Base-by-base conservation (phyloP, 257 asterid species). In the Solanum gandarillasii region DNA sequence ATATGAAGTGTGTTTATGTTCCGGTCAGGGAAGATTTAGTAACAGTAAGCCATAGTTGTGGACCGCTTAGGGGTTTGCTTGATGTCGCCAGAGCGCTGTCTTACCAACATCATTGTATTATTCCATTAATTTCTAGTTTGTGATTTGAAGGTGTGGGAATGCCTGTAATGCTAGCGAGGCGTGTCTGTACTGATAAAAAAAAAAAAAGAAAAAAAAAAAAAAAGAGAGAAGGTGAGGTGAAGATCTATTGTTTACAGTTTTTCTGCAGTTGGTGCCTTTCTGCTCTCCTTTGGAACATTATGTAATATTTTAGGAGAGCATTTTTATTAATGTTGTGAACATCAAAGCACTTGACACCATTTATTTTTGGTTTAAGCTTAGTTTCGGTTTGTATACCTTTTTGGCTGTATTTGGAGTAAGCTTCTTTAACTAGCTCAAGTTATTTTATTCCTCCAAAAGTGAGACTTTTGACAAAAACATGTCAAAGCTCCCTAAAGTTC, bases 121-220 rank as follows among this genome's bases (percentile, higher is more conserved):
- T 90, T 93, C 88, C 78, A 92, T 92, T 93, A 90, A 48, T 93
- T 91, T 89, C 83, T 75, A 89, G 93, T 87, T 91, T 90, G 92
- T 86, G 73, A 46, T 86, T 86, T 91, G 91, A 84, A 87, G 73
- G 83, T 85, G 84, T 87, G 71, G 84, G 82, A 27, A 72, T 82
- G 35, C 41, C 70, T 82, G 41, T 81, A 82, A 16, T 29, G 29
- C 68, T 48, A 48, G 84, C 16, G 27, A 81, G 86, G 43, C 29
- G 12, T 46, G 85, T 82, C 70, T 29, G 85, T 82, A 82, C 70
- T 48, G 86, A 6, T 55, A 2, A 55, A 55, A 52, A 14, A 5
- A 4, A n/a, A 5, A 1, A 20, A 1, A 4, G 12, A 5, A 1
- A 20, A 1, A 7, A 7, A 2, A 38, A 9, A 5, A 23, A 72